Base-by-base conservation (phyloP, 1,284 basidiomycete species). In the Mycosarcoma mackinlayi region DNA sequence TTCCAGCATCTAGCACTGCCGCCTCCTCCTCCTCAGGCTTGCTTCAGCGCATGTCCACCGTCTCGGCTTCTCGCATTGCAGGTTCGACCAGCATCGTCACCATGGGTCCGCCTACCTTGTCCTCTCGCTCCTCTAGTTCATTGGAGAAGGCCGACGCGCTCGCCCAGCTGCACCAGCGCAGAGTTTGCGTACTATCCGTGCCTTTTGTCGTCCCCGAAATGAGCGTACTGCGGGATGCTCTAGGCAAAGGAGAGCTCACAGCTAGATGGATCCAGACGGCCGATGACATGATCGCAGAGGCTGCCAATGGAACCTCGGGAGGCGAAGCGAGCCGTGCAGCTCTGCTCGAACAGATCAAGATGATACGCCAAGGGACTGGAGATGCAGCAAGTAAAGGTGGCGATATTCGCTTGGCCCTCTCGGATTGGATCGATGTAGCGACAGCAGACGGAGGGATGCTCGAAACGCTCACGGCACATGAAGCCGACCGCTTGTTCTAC, bases 241-340 rank as follows among this genome's bases (percentile, higher is more conserved):
- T 72, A 4, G 69, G 69, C 55, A 72, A 72, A 41, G 63, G 69
- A 6, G 55, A 72, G 24, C 49, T 72, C 34, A 72, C 63, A 6
- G 44, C 54, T 16, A 33, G 44, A 31, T 72, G 69, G 69, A 51
- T 63, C 1, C 56, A 30, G 16, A 44, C 31, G 10, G 25, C 49
- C 3, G 54, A 39, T 24, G 18, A 42, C 11, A 41, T 27, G 2
- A 16, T 39, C 18, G 35, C 38, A 24, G 49, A 34, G 18, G 45
- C 21, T 13, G 49, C 6, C n/a, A 41, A 30, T 16, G 46, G 10
- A 13, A 18, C 10, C 30, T 16, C 37, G 13, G 45, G 39, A 24
- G 49, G 54, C 40, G 50, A 51, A 18, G 52, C 52, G 4, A 56
- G 48, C 39, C 52, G 57, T 40, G 30, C 38, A 4, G 47, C 45